Evolutionary conservation across 2,329 filamentous ascomycete genomes (phyloP), one percentile per base, ranked within the genome.

Genomic region (Aspergillus thermomutatus): DNA sequence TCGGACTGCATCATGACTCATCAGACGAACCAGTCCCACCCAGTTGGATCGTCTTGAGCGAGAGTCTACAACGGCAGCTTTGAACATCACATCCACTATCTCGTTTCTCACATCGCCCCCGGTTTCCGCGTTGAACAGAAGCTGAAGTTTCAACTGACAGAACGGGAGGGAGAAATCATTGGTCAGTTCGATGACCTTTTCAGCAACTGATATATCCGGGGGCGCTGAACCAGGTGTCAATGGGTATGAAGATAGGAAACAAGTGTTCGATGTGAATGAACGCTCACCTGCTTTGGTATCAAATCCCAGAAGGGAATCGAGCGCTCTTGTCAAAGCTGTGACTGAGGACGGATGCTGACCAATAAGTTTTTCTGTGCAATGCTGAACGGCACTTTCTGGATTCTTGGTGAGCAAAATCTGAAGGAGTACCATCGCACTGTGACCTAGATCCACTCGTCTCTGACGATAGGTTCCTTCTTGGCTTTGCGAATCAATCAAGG

Each of bases 161-260:
- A 76, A 73, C 4, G 76, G 73, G 26, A 78, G 66, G 9, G 76
- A 78, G 56, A 79, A 75, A 54, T 76, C 69, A 56, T 75, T 70
- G 10, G 73, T 72, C 59, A 70, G 69, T 14, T 64, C 61, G 37
- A 76, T 67, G 17, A 74, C 69, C 49, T 66, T 66, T 49, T 75
- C 69, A 4, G 73, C 69, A 46, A 74, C 68, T 7, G 63, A 64
- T 14, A 73, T 60, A 27, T 31, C 40, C 49, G 58, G 51, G 17
- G 55, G 40, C 34, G 34, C 55, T 63, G 49, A 19, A 47, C 19
- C 1, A 10, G 6, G 28, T 19, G 49, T 67, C 55, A 64, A 60
- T 50, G 14, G 43, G 49, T 40, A 9, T 11, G 19, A 31, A 23
- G 28, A 17, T 19, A 25, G n/a, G n/a, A 3, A 14, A 46, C 1